phyloP scores from a whole-genome alignment of 2,329 filamentous ascomycete genomes.

The Neopestalotiopsis sp. region DNA sequence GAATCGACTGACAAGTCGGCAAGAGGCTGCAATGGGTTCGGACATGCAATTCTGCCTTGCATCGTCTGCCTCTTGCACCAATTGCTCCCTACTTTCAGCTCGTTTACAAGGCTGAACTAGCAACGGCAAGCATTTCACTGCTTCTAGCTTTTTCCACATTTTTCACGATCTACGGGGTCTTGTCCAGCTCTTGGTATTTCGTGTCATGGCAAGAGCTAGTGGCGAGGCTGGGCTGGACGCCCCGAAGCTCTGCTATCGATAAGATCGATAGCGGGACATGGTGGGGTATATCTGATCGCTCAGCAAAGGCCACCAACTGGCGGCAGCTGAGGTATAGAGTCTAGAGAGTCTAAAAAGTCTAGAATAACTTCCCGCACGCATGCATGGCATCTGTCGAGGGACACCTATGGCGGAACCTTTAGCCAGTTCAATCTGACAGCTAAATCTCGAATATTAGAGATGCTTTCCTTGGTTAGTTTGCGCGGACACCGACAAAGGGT shows the following conservation, averaged over 20 bases:
- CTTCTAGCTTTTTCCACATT: background rate
- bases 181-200: background rate
- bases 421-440: too few relatives aligned
- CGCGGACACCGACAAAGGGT: too few relatives aligned
- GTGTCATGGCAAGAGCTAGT: background rate
- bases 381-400: too few relatives aligned
- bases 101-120: background rate
- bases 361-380: too few relatives aligned
- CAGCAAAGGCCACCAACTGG: background rate
- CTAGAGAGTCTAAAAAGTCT: background rate
- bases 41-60: background rate
- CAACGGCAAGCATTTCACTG: background rate
- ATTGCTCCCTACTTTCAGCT: background rate
- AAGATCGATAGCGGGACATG: background rate
- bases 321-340: background rate
- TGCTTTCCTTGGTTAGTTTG: too few relatives aligned
- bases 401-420: too few relatives aligned
- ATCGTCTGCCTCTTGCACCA: background rate
- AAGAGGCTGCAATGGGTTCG: background rate
- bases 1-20: conserved; percentile 9
- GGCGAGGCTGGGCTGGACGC: background rate
- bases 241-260: background rate
- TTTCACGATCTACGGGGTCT: background rate
- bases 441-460: too few relatives aligned
- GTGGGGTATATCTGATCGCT: background rate